Base-by-base conservation (phyloP, 169 alveolate species). In the Plasmodium vivax region DNA sequence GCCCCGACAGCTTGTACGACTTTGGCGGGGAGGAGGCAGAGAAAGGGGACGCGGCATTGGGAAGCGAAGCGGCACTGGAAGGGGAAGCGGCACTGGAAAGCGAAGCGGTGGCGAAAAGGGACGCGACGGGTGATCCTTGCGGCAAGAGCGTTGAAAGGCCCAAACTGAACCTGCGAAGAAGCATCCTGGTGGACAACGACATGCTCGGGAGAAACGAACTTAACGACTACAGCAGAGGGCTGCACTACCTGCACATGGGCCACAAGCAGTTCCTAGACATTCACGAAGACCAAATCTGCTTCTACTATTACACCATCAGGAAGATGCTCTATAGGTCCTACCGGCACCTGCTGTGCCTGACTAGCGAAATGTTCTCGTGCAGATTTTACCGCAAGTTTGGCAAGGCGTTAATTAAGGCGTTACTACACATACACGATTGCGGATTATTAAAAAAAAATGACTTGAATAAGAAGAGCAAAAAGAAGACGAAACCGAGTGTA, bases 181-280 rank as follows among this genome's bases (percentile, higher is more conserved):
- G 54, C 19, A 81, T 90, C 38, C 27, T 90, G 27, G 56, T 71
- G 34, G 94, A 90, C 4, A 90, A 90, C 73, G 90, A 90, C 34
- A 19, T 90, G 32, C 43, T 36, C 23, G 71, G 83, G 73, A 43
- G 51, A 90, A 90, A 79, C 51, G 79, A 62, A 58, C 41, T 80
- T 79, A 56, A 41, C 51, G 94, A 90, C 51, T 90, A 90, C 73
- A 90, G 77, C 36, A 90, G 72, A 58, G 88, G 91, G 36, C 51
- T 90, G 14, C 47, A 58, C 73, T 38, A 62, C 72, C 73, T 80
- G 74, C 94, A 90, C 51, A 19, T 79, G 58, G 94, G 91, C 3
- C 94, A 90, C 68, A 90, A 90, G 54, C 94, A 90, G 10, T 90
- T 90, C 82, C 7, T 90, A 14, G 94, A 90, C 34, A 90, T 90